Base-by-base conservation (phyloP, 2,329 filamentous ascomycete genomes). In the Colletotrichum costaricense region DNA sequence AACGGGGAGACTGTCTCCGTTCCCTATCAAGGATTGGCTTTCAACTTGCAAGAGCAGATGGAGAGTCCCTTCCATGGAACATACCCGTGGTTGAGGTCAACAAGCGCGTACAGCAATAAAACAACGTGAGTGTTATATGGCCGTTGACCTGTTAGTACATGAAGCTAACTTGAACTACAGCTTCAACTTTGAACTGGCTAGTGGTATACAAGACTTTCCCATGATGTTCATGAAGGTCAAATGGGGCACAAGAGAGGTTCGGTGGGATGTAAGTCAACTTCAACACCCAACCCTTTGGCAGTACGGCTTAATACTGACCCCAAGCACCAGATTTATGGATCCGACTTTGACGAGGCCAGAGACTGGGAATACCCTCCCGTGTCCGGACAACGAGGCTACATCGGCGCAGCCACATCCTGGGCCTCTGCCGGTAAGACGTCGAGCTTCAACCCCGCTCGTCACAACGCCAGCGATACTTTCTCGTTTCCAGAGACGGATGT, bases 301-400 rank as follows among this genome's bases (percentile, higher is more conserved):
- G 2, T 3, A 5, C 14, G 5, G 14, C 2, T 42, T 6, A 1
- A 55, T 2, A 49, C 26, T 54, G 12, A 71, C 26, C 35, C 46
- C 35, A 11, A 11, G 5, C 30, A 2, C 5, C n/a, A 76, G 74
- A 84, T 87, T 33, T 86, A 85, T 71, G 79, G 82, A 2, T 72
- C 72, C 7, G 76, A 77, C 22, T 87, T 82, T 79, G 78, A 78
- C 1, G 82, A 86, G 63, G 82, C 85, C 58, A 72, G 76, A 1
- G 76, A 82, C 54, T 87, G 86, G 86, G 69, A 78, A 5, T 86
- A 85, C 63, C 86, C 86, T 2, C 84, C 82, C 0, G 75, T 79
- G 2, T 74, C 80, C 1, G 84, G 84, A 19, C 65, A 81, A 54
- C 77, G 78, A 11, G 81, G 82, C 24, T 87, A 82, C 68, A 74